A percentile compares a stretch with the other conserved stretches of the same genome.
Conservation (phyloP, 2,329 filamentous ascomycete genomes). For the Xylariaceae sp. region DNA sequence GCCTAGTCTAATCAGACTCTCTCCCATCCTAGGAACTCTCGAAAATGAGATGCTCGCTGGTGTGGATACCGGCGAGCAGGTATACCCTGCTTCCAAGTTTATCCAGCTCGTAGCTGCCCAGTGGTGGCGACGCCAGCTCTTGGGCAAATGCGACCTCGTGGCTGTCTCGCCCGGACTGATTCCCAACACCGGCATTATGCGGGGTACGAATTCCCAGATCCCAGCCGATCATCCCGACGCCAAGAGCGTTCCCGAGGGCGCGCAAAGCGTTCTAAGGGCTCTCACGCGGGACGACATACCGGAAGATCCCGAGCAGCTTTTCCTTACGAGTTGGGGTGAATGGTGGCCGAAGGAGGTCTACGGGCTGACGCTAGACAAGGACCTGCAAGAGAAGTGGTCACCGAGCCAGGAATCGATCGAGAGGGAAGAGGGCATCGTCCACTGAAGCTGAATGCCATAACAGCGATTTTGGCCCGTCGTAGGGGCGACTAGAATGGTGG, state of each 20-base stretch:
- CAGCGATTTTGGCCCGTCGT: no score
- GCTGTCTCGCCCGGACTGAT: conserved; percentile 51
- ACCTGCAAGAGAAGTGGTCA: conserved; percentile 47
- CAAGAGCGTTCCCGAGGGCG: conserved; percentile 45
- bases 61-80: conserved; percentile 29
- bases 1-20: no score
- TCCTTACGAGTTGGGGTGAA: conserved; percentile 52
- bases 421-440: conserved; percentile 34
- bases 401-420: conserved; percentile 44
- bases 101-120: conserved; percentile 46
- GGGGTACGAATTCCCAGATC: conserved; percentile 28
- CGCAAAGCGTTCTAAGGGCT: conserved; percentile 39
- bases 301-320: conserved; percentile 46
- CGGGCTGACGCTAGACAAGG: conserved; percentile 37
- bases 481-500: no score
- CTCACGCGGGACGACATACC: conserved; percentile 43
- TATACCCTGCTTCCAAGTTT: conserved; percentile 46
- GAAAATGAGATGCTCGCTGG: conserved; percentile 29
- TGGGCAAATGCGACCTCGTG: conserved; percentile 39
- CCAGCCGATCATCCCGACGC: conserved; percentile 38
- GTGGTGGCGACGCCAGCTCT: conserved; percentile 51
- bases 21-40: conserved; percentile 20
- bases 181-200: conserved; percentile 40
- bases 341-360: conserved; percentile 47
- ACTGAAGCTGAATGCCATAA: no score